Evolutionary conservation across 495 filamentous ascomycete species (phyloP), one percentile per base, ranked within the genome.

Genomic region (Aspergillus hancockii): DNA sequence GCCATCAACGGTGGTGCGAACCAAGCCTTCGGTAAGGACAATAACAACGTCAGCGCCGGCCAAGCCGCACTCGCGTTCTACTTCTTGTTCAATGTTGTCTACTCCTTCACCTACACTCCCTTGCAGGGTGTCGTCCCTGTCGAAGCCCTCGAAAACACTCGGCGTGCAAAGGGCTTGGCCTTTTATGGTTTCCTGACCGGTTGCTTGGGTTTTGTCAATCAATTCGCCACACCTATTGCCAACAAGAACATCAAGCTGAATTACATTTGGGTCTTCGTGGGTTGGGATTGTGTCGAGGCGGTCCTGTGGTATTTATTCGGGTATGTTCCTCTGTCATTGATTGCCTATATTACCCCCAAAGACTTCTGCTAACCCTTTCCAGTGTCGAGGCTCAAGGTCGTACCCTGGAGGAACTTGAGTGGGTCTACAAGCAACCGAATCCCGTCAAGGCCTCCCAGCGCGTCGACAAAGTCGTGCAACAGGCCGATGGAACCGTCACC

Each of bases 361-460:
- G 23, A 4, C 0, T 16, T 19, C 13, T 36, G 14, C 51, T 51
- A 51, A 51, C 28, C 1, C 1, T 53, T 19, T 53, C 28, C 13
- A 31, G 68, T 73, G 84, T 88, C 13, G 88, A 91, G 70, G 88
- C 87, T 9, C 80, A 83, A 36, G 86, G 85, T 34, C 83, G 83
- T 57, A 88, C 88, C n/a, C 81, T 91, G 32, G 88, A 91, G 65
- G 85, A 90, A 71, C 72, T 91, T 23, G 81, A 82, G 59, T 83
- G 85, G 72, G 81, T 90, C 31, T 90, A 90, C 70, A 79, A 87
- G 58, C 81, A 83, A 46, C 70, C 66, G 13, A 81, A 85, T 59
- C 84, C 84, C 0, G 82, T 84, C 64, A 84, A 83, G 68, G 78
- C 75, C 49, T 87, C 84, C 32, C 67, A 80, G 60, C 76, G 75